Percentiles rank a stretch among this genome's conserved stretches.
Conservation (phyloP, 306 rosid genomes). For the Glycine tomentella region DNA sequence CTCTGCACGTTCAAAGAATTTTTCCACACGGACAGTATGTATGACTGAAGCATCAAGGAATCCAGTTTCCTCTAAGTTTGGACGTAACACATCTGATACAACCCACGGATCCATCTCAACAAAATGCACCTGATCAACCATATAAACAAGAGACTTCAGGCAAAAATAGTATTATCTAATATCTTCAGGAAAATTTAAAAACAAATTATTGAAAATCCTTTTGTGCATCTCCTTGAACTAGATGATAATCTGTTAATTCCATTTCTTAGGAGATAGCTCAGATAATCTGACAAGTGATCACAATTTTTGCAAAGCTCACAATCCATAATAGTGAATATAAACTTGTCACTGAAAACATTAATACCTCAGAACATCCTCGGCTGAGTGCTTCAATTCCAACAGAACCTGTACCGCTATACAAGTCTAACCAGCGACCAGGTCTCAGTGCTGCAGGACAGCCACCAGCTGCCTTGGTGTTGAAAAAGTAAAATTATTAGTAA, state of each 20-base stretch:
- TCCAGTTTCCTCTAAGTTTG: constrained; percentile 86
- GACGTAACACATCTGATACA: constrained; percentile 78
- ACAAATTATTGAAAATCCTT: constrained; percentile 18
- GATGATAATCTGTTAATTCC: constrained; percentile 16
- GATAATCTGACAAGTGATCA: constrained; percentile 14
- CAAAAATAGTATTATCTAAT: background rate
- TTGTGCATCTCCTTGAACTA: constrained; percentile 21
- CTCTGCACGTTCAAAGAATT: constrained; percentile 78
- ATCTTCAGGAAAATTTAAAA: background rate
- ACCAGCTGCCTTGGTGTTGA: constrained; percentile 79
- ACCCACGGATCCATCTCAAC: constrained; percentile 99
- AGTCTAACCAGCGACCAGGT: constrained; percentile 98
- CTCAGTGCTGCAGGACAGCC: constrained; percentile 93
- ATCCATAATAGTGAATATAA: constrained; percentile 29
- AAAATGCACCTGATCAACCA: constrained; percentile 79
- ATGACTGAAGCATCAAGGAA: constrained; percentile 84
- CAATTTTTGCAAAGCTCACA: constrained; percentile 11
- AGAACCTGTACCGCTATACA: constrained; percentile 97
- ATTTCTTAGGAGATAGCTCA: constrained; percentile 11
- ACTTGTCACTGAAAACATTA: constrained; percentile 37
- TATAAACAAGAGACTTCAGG: constrained; percentile 24
- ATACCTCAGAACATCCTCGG: constrained; percentile 94
- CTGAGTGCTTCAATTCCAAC: constrained; percentile 98
- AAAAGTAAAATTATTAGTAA: constrained; percentile 40
- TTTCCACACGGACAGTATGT: constrained; percentile 82